phyloP scores from a whole-genome alignment of 2,329 filamentous ascomycete species.

The Aspergillus eucalypticola region DNA sequence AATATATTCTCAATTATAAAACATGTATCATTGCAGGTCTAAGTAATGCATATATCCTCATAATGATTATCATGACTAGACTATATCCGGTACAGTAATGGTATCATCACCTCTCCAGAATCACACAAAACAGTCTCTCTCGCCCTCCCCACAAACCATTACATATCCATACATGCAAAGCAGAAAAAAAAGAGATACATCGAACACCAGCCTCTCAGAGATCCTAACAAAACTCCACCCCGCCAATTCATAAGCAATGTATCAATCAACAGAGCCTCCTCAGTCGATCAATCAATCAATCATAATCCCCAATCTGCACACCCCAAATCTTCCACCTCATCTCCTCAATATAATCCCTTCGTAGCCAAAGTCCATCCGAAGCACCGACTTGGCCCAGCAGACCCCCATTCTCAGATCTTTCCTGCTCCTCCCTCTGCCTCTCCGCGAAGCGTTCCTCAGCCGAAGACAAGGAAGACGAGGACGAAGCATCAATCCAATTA shows the following conservation, averaged over 20 bases:
- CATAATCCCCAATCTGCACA: constrained; percentile 30
- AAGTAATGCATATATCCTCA: too few species aligned
- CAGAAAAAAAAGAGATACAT: neutral
- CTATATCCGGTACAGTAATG: too few species aligned
- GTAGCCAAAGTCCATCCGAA: constrained; percentile 39
- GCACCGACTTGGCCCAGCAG: constrained; percentile 10
- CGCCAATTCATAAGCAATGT: neutral
- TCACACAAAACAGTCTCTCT: neutral
- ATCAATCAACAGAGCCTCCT: neutral
- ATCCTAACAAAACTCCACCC: neutral
- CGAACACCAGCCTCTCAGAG: too few species aligned
- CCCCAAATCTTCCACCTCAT: constrained; percentile 46
- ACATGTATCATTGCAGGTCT: neutral
- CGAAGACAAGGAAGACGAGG: constrained; percentile 1
- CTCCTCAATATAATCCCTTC: constrained; percentile 43
- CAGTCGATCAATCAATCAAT: neutral
- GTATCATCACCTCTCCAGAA: neutral
- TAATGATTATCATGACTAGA: too few species aligned
- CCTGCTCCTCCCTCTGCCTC: constrained; percentile 22
- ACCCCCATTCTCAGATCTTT: neutral
- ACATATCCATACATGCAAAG: neutral
- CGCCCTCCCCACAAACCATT: too few species aligned
- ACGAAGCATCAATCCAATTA: constrained; percentile 60
- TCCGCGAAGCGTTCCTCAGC: constrained; percentile 41
- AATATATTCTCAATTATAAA: too few species aligned